Evolutionary conservation across 306 rosid genomes (phyloP).

Genomic region (Styphnolobium japonicum): DNA sequence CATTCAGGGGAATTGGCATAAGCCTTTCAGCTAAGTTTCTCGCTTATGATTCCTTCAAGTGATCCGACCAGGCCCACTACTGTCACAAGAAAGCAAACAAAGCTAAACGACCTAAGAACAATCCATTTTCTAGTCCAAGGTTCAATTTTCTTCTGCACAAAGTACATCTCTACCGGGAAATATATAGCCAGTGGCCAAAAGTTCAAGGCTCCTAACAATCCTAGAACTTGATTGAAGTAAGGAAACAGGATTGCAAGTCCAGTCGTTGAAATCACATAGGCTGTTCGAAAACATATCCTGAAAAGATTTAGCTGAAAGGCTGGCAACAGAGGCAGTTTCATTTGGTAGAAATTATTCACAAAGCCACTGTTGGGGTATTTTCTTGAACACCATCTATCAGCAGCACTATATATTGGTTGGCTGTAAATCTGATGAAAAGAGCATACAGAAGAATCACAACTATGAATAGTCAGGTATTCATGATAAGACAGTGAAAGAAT

Average conservation of each 20-base stretch:
- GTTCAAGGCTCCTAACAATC: conserved; percentile 72
- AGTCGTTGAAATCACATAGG: conserved; percentile 71
- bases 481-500: background rate
- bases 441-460: background rate
- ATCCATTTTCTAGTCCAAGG: conserved; percentile 77
- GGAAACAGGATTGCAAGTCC: conserved; percentile 74
- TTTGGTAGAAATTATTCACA: conserved; percentile 46
- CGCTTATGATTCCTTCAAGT: conserved; percentile 60
- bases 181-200: conserved; percentile 86
- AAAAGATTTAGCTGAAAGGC: conserved; percentile 41
- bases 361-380: conserved; percentile 56
- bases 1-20: background rate
- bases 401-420: conserved; percentile 60
- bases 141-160: conserved; percentile 61
- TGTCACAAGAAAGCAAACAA: conserved; percentile 61
- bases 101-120: conserved; percentile 55
- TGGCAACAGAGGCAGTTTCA: conserved; percentile 56
- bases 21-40: conserved; percentile 41
- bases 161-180: conserved; percentile 88
- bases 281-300: conserved; percentile 68
- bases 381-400: conserved; percentile 59
- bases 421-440: conserved; percentile 50
- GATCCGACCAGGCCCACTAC: conserved; percentile 64
- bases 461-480: background rate
- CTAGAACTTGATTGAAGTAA: conserved; percentile 76